A percentile compares a stretch with the other conserved stretches of the same genome.
phyloP scores from a whole-genome alignment of 371 early-diverging fungal genomes.

The Globomyces sp. region DNA sequence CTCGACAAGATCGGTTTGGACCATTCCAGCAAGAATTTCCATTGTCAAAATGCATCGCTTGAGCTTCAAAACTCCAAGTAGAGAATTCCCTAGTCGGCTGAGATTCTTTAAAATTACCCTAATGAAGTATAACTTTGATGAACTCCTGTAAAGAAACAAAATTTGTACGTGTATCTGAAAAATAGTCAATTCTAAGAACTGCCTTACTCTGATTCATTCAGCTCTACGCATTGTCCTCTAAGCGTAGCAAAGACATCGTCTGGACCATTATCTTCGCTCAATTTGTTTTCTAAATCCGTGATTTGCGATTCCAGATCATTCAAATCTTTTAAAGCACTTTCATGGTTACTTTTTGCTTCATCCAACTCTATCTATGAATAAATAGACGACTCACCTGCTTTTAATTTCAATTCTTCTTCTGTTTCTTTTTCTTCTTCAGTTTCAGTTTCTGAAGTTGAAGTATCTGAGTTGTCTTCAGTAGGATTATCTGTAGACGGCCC shows the following conservation, averaged over 20 bases:
- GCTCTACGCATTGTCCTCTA: slow-evolving; percentile 1
- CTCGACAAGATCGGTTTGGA: slow-evolving; percentile 68
- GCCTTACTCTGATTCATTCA: not conserved
- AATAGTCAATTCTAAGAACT: not conserved
- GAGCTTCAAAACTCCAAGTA: not conserved
- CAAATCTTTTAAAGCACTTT: not conserved
- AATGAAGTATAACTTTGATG: slow-evolving; percentile 10
- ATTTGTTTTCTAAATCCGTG: not conserved
- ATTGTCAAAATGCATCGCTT: slow-evolving; percentile 47
- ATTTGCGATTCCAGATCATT: not conserved
- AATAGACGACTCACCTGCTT: not conserved
- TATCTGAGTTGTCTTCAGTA: not conserved
- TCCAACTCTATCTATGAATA: not conserved
- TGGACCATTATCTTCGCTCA: slow-evolving; percentile 4
- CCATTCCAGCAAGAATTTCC: slow-evolving; percentile 94
- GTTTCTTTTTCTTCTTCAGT: not conserved
- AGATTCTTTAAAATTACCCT: not conserved
- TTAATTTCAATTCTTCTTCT: not conserved
- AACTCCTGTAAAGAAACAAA: not conserved
- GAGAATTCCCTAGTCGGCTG: no score
- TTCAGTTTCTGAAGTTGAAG: not conserved
- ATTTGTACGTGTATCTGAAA: slow-evolving; percentile 3
- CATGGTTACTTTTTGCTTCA: not conserved
- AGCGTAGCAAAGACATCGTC: slow-evolving; percentile 4
- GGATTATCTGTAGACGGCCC: not conserved